Evolutionary conservation across 257 asterid species (phyloP).

Genomic region (Solanum etuberosum): DNA sequence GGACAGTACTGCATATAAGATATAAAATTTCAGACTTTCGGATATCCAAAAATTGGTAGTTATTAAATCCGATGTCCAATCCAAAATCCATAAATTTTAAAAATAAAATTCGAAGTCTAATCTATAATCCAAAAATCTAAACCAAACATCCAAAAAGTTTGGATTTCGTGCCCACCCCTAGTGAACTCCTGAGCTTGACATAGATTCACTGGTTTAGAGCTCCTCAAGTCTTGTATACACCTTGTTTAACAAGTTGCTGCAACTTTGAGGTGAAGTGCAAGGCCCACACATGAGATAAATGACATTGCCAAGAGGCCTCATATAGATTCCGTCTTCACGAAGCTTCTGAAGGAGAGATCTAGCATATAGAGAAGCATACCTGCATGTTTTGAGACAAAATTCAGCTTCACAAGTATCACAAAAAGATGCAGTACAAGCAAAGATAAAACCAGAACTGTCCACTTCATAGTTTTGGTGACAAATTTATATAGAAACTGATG

Average conservation of each 20-base stretch:
- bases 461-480: neutral
- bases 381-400: constrained; percentile 13
- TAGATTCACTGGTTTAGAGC: constrained; percentile 10
- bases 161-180: neutral
- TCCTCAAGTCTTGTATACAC: constrained; percentile 47
- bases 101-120: neutral
- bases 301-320: constrained; percentile 93
- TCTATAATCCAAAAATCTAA: neutral
- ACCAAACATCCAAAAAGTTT: neutral
- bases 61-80: neutral
- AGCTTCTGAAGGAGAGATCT: constrained; percentile 56
- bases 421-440: neutral
- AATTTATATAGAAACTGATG: neutral
- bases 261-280: constrained; percentile 50
- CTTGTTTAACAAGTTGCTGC: constrained; percentile 40
- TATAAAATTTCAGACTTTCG: neutral
- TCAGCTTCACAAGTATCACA: neutral
- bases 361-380: constrained; percentile 82
- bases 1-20: neutral
- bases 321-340: constrained; percentile 69
- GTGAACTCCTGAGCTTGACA: neutral
- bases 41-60: neutral
- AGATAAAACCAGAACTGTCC: neutral
- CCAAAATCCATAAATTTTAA: neutral
- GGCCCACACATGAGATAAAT: constrained; percentile 89